Evolutionary conservation across 2,329 filamentous ascomycete species (phyloP), one percentile per base, ranked within the genome.

Genomic region (Rutstroemia sp.): DNA sequence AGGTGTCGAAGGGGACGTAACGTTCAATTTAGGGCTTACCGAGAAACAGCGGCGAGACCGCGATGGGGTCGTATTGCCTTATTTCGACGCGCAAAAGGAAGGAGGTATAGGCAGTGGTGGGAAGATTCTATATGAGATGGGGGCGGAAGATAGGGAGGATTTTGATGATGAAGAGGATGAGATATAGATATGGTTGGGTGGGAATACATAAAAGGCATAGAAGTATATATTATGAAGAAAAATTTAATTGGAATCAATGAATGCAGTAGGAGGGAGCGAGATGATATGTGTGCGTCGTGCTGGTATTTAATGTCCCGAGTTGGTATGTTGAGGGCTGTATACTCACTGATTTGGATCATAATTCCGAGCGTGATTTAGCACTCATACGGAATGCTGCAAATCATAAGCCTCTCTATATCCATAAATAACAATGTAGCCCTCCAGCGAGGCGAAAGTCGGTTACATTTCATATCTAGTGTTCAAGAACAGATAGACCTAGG

Each of bases 111-210:
- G 92, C 0, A 90, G 95, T 66, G 92, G 94, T 4, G 94, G 94
- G 0, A 80, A 92, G 59, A 99, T 99, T 62, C 69, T 99, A 67
- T 99, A 99, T 70, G 92, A 97, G 65, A 95, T 97, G 88, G 92
- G 92, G 1, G 82, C 85, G 61, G 94, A 97, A 74, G 94, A 99
- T 72, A 91, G 97, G 70, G 97, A 96, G 73, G 92, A 96, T 65
- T 92, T 95, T 58, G 91, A 95, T 68, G 91, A 96, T 67, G 92
- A 96, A 73, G 92, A 96, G 73, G 73, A 71, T 61, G 67, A 68
- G 58, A 69, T 69, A 38, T 69, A 42, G 23, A 62, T 30, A 12
- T 30, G 4, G 27, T 16, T 7, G 12, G 7, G 16, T 1, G 12
- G 38, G 39, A 16, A 3, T 3, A 5, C 5, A 23, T 23, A 23